Evolutionary conservation across 2,329 filamentous ascomycete species (phyloP), one percentile per base, ranked within the genome.

Genomic region (Diaporthe sp.): DNA sequence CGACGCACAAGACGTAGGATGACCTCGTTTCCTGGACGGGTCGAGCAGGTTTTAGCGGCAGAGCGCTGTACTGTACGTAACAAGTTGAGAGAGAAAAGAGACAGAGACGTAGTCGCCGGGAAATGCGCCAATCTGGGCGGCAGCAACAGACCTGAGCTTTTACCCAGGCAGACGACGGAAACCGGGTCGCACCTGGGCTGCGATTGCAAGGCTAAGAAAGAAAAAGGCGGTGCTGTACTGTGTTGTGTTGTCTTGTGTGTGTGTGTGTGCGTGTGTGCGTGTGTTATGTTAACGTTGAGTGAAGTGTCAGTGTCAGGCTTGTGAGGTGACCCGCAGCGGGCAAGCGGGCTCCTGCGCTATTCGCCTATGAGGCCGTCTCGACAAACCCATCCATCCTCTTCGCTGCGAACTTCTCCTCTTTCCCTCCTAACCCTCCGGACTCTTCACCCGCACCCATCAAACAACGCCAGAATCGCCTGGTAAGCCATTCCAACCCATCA

Each of bases 331-430:
- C 76, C 76, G 55, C 70, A 58, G 71, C 73, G 73, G 76, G 74
- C 76, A 77, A 74, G 77, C 77, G 77, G 77, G 76, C 75, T 78
- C 73, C 73, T 76, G 76, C 77, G 77, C 77, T 73, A 77, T 77
- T 77, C 73, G 76, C 76, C 71, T 70, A 51, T 51, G 73, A 65
- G 76, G 77, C 72, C 71, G 76, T 76, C 75, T 74, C 75, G 75
- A 76, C 78, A 79, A 79, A 79, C 77, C 78, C 77, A 78, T 78
- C 77, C 71, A 78, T 78, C 77, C 71, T 78, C 76, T 71, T 75
- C 78, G 77, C 80, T 83, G 79, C 80, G 80, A 80, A 78, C 78
- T 77, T 82, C 81, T 80, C 81, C 81, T 80, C 77, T 80, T 78
- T 79, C 75, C 65, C 78, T 78, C 81, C 65, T 80, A 81, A 79